phyloP scores from a whole-genome alignment of 164 flowering plant species.

The Litsea cubeba region DNA sequence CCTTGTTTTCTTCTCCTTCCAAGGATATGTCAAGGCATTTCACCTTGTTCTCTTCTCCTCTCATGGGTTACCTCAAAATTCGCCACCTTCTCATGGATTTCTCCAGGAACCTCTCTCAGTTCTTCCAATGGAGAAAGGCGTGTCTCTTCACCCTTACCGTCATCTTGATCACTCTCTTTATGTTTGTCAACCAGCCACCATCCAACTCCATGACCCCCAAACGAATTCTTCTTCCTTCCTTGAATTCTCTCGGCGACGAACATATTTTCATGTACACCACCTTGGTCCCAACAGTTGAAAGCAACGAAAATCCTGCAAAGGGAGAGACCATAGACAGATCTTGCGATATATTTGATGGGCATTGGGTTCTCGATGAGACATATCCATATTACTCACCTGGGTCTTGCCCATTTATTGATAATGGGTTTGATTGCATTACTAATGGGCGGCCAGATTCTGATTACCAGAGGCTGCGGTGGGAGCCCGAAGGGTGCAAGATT shows the following conservation, averaged over 20 bases:
- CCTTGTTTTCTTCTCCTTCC: neutral
- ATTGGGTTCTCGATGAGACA: slow-evolving; percentile 41
- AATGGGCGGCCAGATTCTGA: slow-evolving; percentile 50
- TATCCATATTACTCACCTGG: slow-evolving; percentile 42
- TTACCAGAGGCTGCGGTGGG: slow-evolving; percentile 40
- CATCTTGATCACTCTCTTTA: neutral
- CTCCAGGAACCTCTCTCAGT: slow-evolving; percentile 5
- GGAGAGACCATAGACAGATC: slow-evolving; percentile 19
- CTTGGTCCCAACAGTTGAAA: neutral
- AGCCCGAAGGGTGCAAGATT: slow-evolving; percentile 40
- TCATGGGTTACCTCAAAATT: slow-evolving; percentile 16
- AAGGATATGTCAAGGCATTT: neutral
- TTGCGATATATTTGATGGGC: slow-evolving; percentile 54
- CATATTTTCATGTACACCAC: neutral
- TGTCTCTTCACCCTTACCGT: slow-evolving; percentile 1
- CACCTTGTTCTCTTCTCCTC: neutral
- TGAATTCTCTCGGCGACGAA: neutral
- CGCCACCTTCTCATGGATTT: slow-evolving; percentile 7
- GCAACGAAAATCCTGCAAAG: neutral
- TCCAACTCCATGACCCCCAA: neutral
- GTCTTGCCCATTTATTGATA: slow-evolving; percentile 53
- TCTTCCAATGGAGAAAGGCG: slow-evolving; percentile 22
- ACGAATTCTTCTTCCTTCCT: slow-evolving; percentile 6
- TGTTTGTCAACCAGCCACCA: slow-evolving; percentile 4
- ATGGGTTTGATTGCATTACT: slow-evolving; percentile 48